Conservation (phyloP, 495 filamentous ascomycete species). For the Aspergillus mulundensis region DNA sequence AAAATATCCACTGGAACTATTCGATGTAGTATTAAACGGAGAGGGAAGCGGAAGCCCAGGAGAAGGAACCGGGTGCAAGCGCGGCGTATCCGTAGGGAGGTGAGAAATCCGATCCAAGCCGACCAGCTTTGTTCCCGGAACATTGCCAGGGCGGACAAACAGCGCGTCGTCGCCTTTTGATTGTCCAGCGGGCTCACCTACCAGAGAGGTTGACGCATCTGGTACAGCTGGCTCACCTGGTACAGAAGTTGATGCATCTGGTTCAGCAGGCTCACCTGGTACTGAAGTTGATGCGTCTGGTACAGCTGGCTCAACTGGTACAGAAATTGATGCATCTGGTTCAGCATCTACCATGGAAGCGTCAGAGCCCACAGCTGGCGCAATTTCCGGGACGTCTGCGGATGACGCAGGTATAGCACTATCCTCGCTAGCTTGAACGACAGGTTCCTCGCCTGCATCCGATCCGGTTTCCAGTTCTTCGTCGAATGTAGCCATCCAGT, state of each 20-base stretch:
- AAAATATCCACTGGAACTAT: constrained; percentile 31
- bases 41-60: constrained; percentile 45
- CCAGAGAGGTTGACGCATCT: no score
- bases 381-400: not conserved
- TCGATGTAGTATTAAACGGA: constrained; percentile 33
- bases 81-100: constrained; percentile 40
- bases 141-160: constrained; percentile 6
- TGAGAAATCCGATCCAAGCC: constrained; percentile 5
- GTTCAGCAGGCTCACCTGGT: no score
- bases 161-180: constrained; percentile 17
- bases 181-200: constrained; percentile 17
- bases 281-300: no score
- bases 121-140: constrained; percentile 15
- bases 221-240: no score
- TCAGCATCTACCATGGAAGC: not conserved
- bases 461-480: constrained; percentile 27
- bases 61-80: constrained; percentile 42
- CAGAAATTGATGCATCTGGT: not conserved
- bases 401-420: not conserved
- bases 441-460: constrained; percentile 6
- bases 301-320: no score
- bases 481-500: constrained; percentile 34
- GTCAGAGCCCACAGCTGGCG: not conserved
- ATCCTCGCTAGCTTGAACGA: not conserved
- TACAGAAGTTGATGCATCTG: not conserved